phyloP scores from a whole-genome alignment of 257 asterid genomes.

The Nicotiana otophora region DNA sequence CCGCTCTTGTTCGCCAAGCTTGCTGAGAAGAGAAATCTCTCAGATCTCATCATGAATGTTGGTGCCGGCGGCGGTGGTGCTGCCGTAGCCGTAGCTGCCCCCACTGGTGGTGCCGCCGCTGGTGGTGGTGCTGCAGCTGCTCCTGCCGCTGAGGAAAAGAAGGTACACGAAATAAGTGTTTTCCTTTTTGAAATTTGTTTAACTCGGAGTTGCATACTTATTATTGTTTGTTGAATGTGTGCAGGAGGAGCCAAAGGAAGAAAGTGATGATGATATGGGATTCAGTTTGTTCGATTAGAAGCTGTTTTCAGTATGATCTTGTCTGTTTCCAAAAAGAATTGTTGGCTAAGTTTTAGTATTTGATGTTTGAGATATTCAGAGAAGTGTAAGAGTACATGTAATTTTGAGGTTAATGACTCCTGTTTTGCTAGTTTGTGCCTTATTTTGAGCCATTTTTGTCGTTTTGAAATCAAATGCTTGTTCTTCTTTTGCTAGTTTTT shows the following conservation, averaged over 20 bases:
- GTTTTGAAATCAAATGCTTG: background rate
- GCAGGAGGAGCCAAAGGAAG: conserved; percentile 56
- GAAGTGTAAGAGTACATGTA: background rate
- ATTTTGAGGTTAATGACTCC: background rate
- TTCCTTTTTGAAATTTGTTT: background rate
- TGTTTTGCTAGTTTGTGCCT: background rate
- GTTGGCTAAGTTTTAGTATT: background rate
- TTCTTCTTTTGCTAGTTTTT: background rate
- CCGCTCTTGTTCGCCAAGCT: conserved; percentile 65
- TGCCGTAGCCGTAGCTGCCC: conserved; percentile 41
- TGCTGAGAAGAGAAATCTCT: conserved; percentile 58
- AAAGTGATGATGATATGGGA: conserved; percentile 50
- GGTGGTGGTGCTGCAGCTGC: conserved; percentile 53
- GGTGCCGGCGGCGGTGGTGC: conserved; percentile 71
- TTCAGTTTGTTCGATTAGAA: conserved; percentile 46
- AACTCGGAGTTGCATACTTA: background rate
- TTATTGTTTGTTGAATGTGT: background rate
- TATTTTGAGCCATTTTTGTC: background rate
- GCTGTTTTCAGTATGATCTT: conserved; percentile 2
- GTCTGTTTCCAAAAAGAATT: background rate
- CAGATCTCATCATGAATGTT: conserved; percentile 50
- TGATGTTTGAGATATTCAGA: background rate
- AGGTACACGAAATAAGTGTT: conserved; percentile 17
- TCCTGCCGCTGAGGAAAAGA: conserved; percentile 46
- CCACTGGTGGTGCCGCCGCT: conserved; percentile 35